These are phyloP conservation scores for Phytopythium ostracodes DNA, from an alignment of 352 stramenopile genomes.

Conservation along the genomic window DNA sequence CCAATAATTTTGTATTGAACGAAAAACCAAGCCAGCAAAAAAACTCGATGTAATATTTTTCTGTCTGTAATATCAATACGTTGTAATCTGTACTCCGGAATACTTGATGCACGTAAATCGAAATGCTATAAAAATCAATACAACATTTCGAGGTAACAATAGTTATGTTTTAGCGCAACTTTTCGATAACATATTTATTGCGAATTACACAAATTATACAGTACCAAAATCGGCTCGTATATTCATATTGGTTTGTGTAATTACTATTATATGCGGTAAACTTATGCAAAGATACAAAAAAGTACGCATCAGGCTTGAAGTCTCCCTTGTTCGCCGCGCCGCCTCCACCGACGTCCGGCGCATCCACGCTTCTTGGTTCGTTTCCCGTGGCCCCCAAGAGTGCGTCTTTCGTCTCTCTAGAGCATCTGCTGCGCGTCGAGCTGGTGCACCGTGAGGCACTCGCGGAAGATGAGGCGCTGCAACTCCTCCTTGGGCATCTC, in stretches of 20 bases:
- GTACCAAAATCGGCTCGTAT: no score
- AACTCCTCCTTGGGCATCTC: slow-evolving; percentile 86
- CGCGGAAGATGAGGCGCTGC: slow-evolving; percentile 76
- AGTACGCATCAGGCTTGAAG: neutral
- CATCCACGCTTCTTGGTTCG: neutral
- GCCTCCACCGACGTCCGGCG: neutral
- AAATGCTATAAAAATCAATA: no score
- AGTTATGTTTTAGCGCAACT: no score
- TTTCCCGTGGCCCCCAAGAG: neutral
- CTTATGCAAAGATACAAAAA: neutral
- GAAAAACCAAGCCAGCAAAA: no score
- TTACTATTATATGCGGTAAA: slow-evolving; percentile 1
- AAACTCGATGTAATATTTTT: no score
- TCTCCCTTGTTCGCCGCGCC: no score
- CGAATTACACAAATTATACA: neutral
- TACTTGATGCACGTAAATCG: no score
- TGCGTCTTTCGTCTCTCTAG: slow-evolving; percentile 11
- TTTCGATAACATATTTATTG: no score
- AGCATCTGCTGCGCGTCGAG: slow-evolving; percentile 65
- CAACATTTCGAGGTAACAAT: no score
- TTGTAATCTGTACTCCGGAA: no score
- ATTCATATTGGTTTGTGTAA: neutral
- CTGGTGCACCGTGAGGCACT: slow-evolving; percentile 72
- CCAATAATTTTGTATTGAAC: no score
- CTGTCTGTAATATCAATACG: no score